Conservation (phyloP, 345 rosid species). For the Eucalyptus leucophloia region DNA sequence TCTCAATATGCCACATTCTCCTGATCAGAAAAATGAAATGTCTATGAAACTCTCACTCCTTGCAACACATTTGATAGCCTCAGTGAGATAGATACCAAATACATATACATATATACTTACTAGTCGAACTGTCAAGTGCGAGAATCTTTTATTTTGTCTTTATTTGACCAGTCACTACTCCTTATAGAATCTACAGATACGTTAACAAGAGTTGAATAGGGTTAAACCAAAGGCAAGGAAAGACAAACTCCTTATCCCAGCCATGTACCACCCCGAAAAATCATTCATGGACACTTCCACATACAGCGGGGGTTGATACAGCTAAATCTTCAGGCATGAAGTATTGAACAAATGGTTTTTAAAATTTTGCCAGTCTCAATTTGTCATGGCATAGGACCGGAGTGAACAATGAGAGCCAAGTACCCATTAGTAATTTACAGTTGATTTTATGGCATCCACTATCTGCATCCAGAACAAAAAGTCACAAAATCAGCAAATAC, state of each 20-base stretch:
- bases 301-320: neutral
- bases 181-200: neutral
- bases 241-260: neutral
- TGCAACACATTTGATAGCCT: neutral
- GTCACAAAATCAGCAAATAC: neutral
- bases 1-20: neutral
- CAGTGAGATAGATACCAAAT: neutral
- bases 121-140: neutral
- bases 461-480: constrained; percentile 32
- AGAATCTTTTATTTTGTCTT: neutral
- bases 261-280: neutral
- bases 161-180: neutral
- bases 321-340: neutral
- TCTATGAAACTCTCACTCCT: neutral
- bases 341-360: neutral
- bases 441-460: constrained; percentile 68
- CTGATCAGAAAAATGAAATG: neutral
- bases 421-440: constrained; percentile 41
- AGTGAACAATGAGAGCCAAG: neutral
- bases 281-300: neutral
- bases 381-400: neutral
- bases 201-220: neutral
- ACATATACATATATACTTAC: neutral
- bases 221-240: neutral
- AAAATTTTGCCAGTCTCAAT: neutral